phyloP scores from a whole-genome alignment of 768 basidiomycete genomes.

The Kwoniella dendrophila region DNA sequence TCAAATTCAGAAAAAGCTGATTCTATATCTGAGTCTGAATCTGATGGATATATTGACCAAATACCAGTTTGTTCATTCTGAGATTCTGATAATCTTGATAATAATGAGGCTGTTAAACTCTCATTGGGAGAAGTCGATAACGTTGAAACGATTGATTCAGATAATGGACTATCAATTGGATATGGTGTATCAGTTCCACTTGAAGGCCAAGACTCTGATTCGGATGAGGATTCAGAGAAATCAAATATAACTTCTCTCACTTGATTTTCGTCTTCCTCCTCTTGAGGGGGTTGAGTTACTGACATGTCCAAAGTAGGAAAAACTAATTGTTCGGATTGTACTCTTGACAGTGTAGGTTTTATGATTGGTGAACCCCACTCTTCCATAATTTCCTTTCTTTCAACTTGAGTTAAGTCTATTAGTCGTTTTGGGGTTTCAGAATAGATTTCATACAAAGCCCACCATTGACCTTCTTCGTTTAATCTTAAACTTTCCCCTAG shows the following conservation, averaged over 20 bases:
- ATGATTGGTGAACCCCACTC: constrained; percentile 22
- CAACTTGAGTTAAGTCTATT: constrained; percentile 22
- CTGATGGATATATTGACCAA: constrained; percentile 33
- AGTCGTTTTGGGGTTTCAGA: not conserved
- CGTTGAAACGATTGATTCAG: not conserved
- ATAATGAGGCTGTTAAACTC: constrained; percentile 27
- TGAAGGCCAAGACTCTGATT: constrained; percentile 17
- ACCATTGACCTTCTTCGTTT: constrained; percentile 33
- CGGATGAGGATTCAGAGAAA: constrained; percentile 3
- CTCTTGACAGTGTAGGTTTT: not conserved
- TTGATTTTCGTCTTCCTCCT: too few species aligned
- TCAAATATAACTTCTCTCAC: constrained; percentile 18
- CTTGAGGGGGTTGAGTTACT: not conserved
- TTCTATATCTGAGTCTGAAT: constrained; percentile 41
- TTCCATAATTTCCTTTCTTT: constrained; percentile 39
- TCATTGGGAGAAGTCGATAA: constrained; percentile 3
- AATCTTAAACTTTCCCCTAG: constrained; percentile 33
- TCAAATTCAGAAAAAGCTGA: constrained; percentile 23
- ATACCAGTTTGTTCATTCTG: constrained; percentile 3
- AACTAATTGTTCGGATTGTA: constrained; percentile 7
- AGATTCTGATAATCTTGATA: constrained; percentile 17
- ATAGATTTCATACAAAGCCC: constrained; percentile 27
- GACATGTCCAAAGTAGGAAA: constrained; percentile 31
- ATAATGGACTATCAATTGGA: not conserved
- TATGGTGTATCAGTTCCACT: constrained; percentile 17